These are phyloP conservation scores for Pichia terricola DNA, from an alignment of 1,139 yeast species.

Conservation along the genomic window DNA sequence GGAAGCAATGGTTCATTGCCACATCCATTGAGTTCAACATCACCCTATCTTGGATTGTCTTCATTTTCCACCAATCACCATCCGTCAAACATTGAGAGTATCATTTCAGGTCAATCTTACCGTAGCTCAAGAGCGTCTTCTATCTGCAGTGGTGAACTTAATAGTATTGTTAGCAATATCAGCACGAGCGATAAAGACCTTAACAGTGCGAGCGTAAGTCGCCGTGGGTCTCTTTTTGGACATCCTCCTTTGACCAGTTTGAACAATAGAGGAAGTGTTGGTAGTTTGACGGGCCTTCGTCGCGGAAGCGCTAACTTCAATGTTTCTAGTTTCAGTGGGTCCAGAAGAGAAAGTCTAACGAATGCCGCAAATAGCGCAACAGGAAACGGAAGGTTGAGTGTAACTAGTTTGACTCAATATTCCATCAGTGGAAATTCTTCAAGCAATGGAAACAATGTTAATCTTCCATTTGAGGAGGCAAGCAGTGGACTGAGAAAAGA, in stretches of 20 bases:
- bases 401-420: slow-evolving; percentile 13
- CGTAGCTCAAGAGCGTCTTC: slow-evolving; percentile 12
- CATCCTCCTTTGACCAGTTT: background rate
- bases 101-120: background rate
- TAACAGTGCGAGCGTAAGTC: slow-evolving; percentile 2
- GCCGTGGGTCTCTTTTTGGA: slow-evolving; percentile 11
- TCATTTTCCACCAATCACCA: slow-evolving; percentile 1
- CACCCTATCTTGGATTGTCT: slow-evolving; percentile 1
- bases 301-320: slow-evolving; percentile 4
- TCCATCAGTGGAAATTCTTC: background rate
- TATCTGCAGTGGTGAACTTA: slow-evolving; percentile 7
- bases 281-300: slow-evolving; percentile 4
- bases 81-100: slow-evolving; percentile 5
- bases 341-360: background rate
- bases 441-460: background rate
- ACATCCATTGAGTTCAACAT: background rate
- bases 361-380: too few relatives aligned
- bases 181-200: slow-evolving; percentile 1
- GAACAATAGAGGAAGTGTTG: slow-evolving; percentile 2
- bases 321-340: background rate
- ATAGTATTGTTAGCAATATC: slow-evolving; percentile 1
- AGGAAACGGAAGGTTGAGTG: slow-evolving; percentile 7
- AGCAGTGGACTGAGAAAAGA: slow-evolving; percentile 7
- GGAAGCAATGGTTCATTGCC: background rate
- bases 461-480: background rate